Base-by-base conservation (phyloP, 345 rosid genomes). In the Hevea brasiliensis region DNA sequence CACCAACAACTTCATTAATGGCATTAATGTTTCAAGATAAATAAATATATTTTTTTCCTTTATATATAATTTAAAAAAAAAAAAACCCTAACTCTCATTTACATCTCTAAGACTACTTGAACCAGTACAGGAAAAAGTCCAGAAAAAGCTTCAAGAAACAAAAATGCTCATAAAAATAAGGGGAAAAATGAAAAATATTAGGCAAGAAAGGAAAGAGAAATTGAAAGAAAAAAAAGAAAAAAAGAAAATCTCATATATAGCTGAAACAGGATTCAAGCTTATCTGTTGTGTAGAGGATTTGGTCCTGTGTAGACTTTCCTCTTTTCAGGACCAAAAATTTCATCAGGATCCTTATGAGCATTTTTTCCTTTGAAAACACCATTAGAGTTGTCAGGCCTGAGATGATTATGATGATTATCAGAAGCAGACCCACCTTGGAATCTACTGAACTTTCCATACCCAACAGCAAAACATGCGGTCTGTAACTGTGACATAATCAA, bases 241-340 rank as follows among this genome's bases (percentile, higher is more conserved):
- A 24, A 42, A 17, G 9, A 53, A 67, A 67, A 41, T 56, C 45
- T 57, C 71, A 69, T 5, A 70, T 54, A n/a, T n/a, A n/a, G n/a
- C 65, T 73, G 76, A 59, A 68, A 42, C 27, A 59, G 71, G 53
- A 61, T 61, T 75, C 70, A 47, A 48, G 74, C n/a, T n/a, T n/a
- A n/a, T n/a, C n/a, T n/a, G n/a, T n/a, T n/a, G n/a, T n/a, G n/a
- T n/a, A n/a, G n/a, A n/a, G 86, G 86, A 61, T 81, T 84, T 26
- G 86, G 86, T 14, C 86, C 86, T 1, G 86, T 80, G 54, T 83
- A 72, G 76, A 83, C 81, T 80, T 80, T 80, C 72, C 83, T 80
- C 76, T 83, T 77, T 32, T 80, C 83, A 64, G 71, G 80, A 53
- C 76, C 81, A 75, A 74, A 70, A 61, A 58, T 65, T 37, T 69